Conservation (phyloP, 2,329 filamentous ascomycete genomes). For the Pyrenophora tritici-repentis region DNA sequence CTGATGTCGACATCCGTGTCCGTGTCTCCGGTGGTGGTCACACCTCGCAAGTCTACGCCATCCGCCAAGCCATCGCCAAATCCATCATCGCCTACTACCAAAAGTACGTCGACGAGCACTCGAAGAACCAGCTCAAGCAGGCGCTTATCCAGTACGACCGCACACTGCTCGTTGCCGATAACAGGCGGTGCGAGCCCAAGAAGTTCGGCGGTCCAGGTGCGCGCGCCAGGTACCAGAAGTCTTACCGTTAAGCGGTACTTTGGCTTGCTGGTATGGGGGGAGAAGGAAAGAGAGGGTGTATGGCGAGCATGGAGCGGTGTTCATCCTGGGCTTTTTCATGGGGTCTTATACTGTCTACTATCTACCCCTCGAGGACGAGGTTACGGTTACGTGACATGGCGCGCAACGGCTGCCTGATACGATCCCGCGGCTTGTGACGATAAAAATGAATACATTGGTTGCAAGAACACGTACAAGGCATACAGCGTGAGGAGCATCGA, state of each 20-base stretch:
- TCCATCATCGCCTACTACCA: constrained; percentile 97
- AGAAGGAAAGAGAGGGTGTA: constrained; percentile 19
- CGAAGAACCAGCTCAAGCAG: constrained; percentile 99
- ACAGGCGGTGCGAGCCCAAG: constrained; percentile 99
- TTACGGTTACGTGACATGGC: constrained; percentile 35
- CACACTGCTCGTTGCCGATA: constrained; percentile 97
- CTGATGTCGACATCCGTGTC: constrained; percentile 95
- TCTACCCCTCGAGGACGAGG: constrained; percentile 28
- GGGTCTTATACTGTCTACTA: constrained; percentile 29
- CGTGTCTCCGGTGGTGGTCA: constrained; percentile 97
- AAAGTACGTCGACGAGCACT: constrained; percentile 99
- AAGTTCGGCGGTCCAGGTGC: constrained; percentile 95
- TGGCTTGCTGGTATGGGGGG: constrained; percentile 8
- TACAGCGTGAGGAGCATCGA: background rate
- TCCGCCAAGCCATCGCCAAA: constrained; percentile 99
- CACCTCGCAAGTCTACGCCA: constrained; percentile 95
- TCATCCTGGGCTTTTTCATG: constrained; percentile 47
- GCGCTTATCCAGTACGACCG: constrained; percentile 94
- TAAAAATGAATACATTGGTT: constrained; percentile 49
- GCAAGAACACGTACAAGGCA: constrained; percentile 30
- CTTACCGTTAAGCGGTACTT: constrained; percentile 79
- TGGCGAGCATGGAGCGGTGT: constrained; percentile 45
- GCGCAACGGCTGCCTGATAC: constrained; percentile 35
- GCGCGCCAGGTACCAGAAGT: constrained; percentile 97
- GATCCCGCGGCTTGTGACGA: constrained; percentile 45